Base-by-base conservation (phyloP, 83 land plant genomes). In the Diphasiastrum complanatum region DNA sequence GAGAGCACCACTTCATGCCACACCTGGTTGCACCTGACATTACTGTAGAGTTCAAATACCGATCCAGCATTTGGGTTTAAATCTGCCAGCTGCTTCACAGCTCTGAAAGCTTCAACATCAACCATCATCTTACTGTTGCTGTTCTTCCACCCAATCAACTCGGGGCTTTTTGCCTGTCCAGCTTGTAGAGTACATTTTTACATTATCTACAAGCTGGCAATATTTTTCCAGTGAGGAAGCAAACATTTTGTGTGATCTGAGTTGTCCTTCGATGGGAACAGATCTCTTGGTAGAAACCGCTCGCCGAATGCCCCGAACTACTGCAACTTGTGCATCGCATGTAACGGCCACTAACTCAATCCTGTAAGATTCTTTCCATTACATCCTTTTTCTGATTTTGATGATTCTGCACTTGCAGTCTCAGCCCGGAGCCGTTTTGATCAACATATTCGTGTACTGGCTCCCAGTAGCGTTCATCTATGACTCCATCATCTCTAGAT, bases 221-320 rank as follows among this genome's bases (percentile, higher is more conserved):
- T 89, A 89, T 50, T 50, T 64, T 2, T 63, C 69, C 51, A 83
- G 74, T 4, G 83, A 82, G 20, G 31, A 43, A 1, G 92, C 91
- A 74, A 89, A 89, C 62, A 79, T 74, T 70, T 89, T 77, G 80
- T 83, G 87, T 8, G 96, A 89, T 37, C 76, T 78, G 61, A 89
- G 71, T 69, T 89, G 96, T 29, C 81, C 81, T 46, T 73, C 77
- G 25, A 89, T 78, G 64, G 95, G 85, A 66, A 89, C 91, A 37
- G 82, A 85, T 63, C 96, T 81, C 19, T 76, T 74, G 52, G 78
- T 77, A 41, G 79, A 60, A 33, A 89, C 81, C 0, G 96, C 88
- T 69, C 96, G 68, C 81, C 91, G 82, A 79, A 89, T 81, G 20
- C 92, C 96, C 35, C 96, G 80, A 18, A 83, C 82, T 1, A 86